phyloP scores from a whole-genome alignment of 441 rosid species.

The Pelargonium myrrhifolium region DNA sequence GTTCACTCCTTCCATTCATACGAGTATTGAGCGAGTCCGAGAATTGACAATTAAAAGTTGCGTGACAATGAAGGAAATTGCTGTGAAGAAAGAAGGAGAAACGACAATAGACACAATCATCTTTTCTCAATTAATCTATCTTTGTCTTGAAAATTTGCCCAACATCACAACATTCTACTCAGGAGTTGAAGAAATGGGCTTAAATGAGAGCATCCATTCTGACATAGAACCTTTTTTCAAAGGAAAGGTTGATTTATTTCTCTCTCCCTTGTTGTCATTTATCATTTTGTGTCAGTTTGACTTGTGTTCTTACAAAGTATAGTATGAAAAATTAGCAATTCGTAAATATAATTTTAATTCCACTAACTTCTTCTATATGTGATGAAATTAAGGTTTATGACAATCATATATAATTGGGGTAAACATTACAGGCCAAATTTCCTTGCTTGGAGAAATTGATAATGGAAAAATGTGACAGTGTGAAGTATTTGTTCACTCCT shows the following conservation, averaged over 20 bases:
- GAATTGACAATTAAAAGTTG: slow-evolving; percentile 7
- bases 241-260: background rate
- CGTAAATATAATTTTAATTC: no score
- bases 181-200: background rate
- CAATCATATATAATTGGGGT: no score
- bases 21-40: background rate
- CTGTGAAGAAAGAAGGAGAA: background rate
- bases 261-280: no score
- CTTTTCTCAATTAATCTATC: background rate
- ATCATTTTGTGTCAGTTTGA: no score
- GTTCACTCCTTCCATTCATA: slow-evolving; percentile 10
- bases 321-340: no score
- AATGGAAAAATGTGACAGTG: background rate
- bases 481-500: background rate
- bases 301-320: no score
- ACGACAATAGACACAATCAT: background rate
- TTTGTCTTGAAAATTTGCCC: no score
- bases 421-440: no score
- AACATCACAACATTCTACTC: background rate
- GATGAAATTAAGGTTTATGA: no score
- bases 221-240: background rate
- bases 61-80: slow-evolving; percentile 7
- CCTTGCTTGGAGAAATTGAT: no score
- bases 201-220: background rate
- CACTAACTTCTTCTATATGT: no score